Percentiles rank a stretch among this genome's conserved stretches.
Conservation (phyloP, 148 eudicot genomes). For the Linanthus parryae region DNA sequence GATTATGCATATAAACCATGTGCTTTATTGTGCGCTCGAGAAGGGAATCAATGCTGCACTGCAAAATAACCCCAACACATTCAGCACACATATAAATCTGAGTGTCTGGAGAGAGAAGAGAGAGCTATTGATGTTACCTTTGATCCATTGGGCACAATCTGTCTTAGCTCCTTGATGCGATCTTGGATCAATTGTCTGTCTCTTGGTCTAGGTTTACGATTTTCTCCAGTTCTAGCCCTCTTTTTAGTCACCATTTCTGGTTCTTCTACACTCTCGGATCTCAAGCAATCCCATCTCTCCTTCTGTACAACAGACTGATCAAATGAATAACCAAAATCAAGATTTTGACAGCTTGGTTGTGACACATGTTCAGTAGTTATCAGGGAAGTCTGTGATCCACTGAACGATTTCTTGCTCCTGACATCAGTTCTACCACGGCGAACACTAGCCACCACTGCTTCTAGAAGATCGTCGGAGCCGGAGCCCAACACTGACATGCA, state of each 20-base stretch:
- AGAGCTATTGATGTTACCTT: constrained; percentile 50
- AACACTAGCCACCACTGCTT: constrained; percentile 78
- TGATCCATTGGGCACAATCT: constrained; percentile 86
- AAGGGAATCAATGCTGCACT: constrained; percentile 96
- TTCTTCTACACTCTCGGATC: constrained; percentile 38
- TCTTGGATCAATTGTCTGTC: constrained; percentile 95
- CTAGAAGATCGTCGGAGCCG: constrained; percentile 70
- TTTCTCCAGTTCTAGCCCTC: constrained; percentile 85
- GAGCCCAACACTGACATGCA: constrained; percentile 44
- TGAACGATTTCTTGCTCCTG: constrained; percentile 26
- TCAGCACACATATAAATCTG: no score
- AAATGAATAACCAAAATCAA: constrained; percentile 40
- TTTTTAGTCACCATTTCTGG: constrained; percentile 45
- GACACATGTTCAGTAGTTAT: constrained; percentile 52
- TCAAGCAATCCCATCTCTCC: constrained; percentile 47
- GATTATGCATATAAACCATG: constrained; percentile 75
- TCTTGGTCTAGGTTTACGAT: constrained; percentile 85
- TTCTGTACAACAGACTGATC: no score
- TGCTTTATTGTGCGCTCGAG: constrained; percentile 93
- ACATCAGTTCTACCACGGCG: constrained; percentile 25
- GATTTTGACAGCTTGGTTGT: constrained; percentile 48
- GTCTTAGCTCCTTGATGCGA: constrained; percentile 85
- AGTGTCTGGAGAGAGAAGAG: no score
- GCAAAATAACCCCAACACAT: constrained; percentile 23
- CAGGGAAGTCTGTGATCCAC: no score